Percentiles rank a stretch among this genome's conserved stretches.
These are phyloP conservation scores for Takashimella koratensis DNA, from an alignment of 1,284 basidiomycete species.

Conservation along the genomic window DNA sequence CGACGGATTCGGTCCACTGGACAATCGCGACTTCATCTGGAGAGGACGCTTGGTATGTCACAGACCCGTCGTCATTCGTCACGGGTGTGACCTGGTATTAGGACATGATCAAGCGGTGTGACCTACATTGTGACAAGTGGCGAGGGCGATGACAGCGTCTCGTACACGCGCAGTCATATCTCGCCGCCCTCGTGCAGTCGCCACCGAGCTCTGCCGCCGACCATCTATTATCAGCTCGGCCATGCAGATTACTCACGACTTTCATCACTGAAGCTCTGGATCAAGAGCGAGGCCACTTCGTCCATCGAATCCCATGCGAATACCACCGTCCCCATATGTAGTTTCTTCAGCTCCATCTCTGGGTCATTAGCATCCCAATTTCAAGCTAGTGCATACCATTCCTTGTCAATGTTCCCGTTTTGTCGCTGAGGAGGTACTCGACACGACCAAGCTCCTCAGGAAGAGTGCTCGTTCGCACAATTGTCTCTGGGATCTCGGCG, in stretches of 20 bases:
- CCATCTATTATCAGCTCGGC: conserved; percentile 1
- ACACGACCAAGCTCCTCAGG: conserved; percentile 96
- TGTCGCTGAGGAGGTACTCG: conserved; percentile 93
- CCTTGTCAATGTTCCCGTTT: conserved; percentile 96
- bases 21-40: conserved; percentile 99
- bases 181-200: conserved; percentile 65
- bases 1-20: conserved; percentile 94
- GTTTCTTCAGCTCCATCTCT: conserved; percentile 99
- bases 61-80: conserved; percentile 82
- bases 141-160: conserved; percentile 89
- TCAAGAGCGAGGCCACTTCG: conserved; percentile 85
- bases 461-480: conserved; percentile 92
- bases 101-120: background rate
- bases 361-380: conserved; percentile 6
- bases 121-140: conserved; percentile 90
- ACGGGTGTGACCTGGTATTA: conserved; percentile 81
- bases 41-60: conserved; percentile 97
- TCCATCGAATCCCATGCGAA: conserved; percentile 98
- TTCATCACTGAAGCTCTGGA: conserved; percentile 67
- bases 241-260: conserved; percentile 2
- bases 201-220: conserved; percentile 35
- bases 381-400: conserved; percentile 62
- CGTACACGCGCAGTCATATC: conserved; percentile 95
- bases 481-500: conserved; percentile 85
- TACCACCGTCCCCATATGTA: conserved; percentile 98